Evolutionary conservation across 306 rosid genomes (phyloP), one percentile per base, ranked within the genome.

Genomic region (Vicia sativa): DNA sequence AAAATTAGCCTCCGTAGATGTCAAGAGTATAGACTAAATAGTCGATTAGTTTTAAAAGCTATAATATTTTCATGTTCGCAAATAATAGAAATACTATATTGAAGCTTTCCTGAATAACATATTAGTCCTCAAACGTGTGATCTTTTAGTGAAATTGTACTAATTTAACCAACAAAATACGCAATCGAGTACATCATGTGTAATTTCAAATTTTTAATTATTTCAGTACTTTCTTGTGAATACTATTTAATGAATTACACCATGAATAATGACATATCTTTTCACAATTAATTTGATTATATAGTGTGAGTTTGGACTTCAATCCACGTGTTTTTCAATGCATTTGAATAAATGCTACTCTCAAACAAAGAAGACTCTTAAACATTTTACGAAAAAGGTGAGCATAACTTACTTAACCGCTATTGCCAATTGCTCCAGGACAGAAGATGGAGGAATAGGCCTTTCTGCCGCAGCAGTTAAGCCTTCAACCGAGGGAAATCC

Each of bases 221-320:
- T 13, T 42, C 8, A 34, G 38, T 34, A 34, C 9, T 34, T 34
- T 34, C 38, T 6, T 34, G 9, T 34, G 9, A 34, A 34, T 34
- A 34, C 38, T n/a, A 42, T 23, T 13, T 23, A 41, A 23, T 37
- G 39, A 63, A 37, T 42, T 12, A 55, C 13, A 25, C 53, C 18
- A 23, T 42, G 38, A 42, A n/a, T 42, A 21, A 23, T 41, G 19
- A 21, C 42, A 2, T n/a, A 35, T 62, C 23, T 23, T 23, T 25
- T 41, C 39, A 23, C 23, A 41, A 23, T 12, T 7, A 62, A 62
- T 39, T 19, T 62, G 19, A 62, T 50, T 19, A 39, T 3, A 38
- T 39, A 62, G 65, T 59, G 7, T 38, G 66, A 18, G 67, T 61
- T 61, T 61, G 16, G 21, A 18, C 12, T 38, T 38, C 67, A 18